Percentiles rank a stretch among this genome's conserved stretches.
Conservation (phyloP, 2,329 filamentous ascomycete species). For the Fusarium proliferatum region DNA sequence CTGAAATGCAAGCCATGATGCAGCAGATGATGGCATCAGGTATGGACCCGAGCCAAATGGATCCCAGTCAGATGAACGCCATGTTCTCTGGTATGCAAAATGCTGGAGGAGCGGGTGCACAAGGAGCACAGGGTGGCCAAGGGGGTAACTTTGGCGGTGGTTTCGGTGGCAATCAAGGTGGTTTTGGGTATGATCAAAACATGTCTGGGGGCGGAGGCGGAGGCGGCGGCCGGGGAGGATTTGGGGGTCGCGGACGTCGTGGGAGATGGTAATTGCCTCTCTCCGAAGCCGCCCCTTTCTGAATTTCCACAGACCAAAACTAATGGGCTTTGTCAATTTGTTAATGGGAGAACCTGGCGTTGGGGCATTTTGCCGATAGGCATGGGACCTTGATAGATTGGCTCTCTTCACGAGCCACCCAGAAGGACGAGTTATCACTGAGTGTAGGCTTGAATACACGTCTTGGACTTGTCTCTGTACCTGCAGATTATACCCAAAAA, state of each 20-base stretch:
- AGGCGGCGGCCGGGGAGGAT: slow-evolving; percentile 51
- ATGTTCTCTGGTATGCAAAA: slow-evolving; percentile 71
- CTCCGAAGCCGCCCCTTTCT: background rate
- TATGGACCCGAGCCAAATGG: slow-evolving; percentile 75
- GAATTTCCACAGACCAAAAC: background rate
- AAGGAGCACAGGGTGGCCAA: slow-evolving; percentile 60
- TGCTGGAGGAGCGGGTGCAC: slow-evolving; percentile 53
- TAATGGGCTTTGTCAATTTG: slow-evolving; percentile 36
- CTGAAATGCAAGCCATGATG: slow-evolving; percentile 76
- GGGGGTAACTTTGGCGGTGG: slow-evolving; percentile 65
- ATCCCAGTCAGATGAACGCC: slow-evolving; percentile 65
- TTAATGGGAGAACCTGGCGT: slow-evolving; percentile 43
- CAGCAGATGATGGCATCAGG: slow-evolving; percentile 75
- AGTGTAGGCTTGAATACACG: slow-evolving; percentile 11
- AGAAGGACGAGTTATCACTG: slow-evolving; percentile 6
- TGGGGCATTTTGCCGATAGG: slow-evolving; percentile 38
- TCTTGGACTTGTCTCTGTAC: background rate
- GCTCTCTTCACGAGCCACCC: slow-evolving; percentile 21
- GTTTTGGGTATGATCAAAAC: slow-evolving; percentile 62
- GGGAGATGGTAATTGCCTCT: slow-evolving; percentile 37
- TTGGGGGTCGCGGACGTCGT: slow-evolving; percentile 43
- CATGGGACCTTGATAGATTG: slow-evolving; percentile 39
- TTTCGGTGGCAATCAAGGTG: slow-evolving; percentile 64
- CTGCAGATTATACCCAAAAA: background rate
- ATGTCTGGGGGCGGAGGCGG: slow-evolving; percentile 55